Base-by-base conservation (phyloP, 2,329 filamentous ascomycete genomes). In the Penicillium sp. region DNA sequence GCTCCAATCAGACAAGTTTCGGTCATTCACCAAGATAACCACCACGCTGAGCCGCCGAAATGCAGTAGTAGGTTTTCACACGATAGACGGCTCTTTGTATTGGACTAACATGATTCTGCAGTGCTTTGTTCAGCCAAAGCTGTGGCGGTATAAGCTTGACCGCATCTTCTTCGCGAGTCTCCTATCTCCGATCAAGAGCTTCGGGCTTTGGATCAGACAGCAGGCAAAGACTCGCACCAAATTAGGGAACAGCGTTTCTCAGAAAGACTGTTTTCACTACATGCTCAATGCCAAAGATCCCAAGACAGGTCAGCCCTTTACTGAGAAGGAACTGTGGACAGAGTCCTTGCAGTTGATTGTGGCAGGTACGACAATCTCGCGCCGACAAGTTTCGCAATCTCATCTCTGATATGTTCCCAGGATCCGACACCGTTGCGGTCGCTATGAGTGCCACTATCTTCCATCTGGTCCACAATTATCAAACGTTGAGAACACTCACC, bases 281-380 rank as follows among this genome's bases (percentile, higher is more conserved):
- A 52, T 46, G 49, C 24, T 42, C 5, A 42, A 42, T 46, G 31
- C 43, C 4, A 22, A 34, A 47, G 49, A 45, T 14, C 21, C 22
- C 21, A 52, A 52, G 11, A 18, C 24, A 5, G 27, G 34, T 24
- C 32, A 44, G 34, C 21, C 22, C 5, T 52, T 44, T 22, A 34
- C 7, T 13, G 29, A 14, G 34, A 52, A 27, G 27, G 49, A 47
- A 22, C 4, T 52, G 11, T 52, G 43, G 49, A 45, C 43, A 13
- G 49, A 52, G 22, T 46, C 43, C 8, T 22, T 47, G 22, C 36
- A 40, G 21, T 52, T 52, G 24, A 40, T 52, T 13, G 49, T 39
- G 32, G 49, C 43, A 16, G 49, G 34, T 46, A 51, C 21, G 32
- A 13, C 3, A 13, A 4, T 1, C 32, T 29, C 7, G 21, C 10